phyloP scores from a whole-genome alignment of 2,329 filamentous ascomycete species.

The Leptographium lundbergii region DNA sequence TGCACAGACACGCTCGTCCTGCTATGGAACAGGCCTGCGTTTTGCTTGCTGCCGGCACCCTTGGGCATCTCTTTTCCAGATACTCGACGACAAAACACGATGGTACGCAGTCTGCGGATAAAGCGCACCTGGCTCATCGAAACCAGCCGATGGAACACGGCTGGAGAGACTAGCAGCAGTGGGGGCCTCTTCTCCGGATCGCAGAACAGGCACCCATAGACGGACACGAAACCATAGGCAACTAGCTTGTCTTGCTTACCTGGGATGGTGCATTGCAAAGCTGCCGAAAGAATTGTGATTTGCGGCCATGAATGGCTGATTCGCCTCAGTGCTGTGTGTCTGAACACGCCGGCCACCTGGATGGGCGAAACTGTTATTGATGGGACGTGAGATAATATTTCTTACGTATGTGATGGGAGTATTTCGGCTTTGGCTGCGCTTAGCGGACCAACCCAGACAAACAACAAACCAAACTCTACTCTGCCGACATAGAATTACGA shows the following conservation, averaged over 20 bases:
- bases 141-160: neutral
- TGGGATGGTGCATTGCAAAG: neutral
- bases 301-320: neutral
- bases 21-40: neutral
- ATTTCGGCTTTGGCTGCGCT: neutral
- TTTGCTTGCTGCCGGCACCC: neutral
- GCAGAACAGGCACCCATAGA: neutral
- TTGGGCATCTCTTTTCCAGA: neutral
- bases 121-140: neutral
- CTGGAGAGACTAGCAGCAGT: neutral
- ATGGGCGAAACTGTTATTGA: neutral
- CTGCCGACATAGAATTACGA: neutral
- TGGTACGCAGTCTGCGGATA: neutral
- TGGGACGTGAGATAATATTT: neutral
- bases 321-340: neutral
- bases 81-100: neutral
- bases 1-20: neutral
- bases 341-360: neutral
- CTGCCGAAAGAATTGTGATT: neutral
- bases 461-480: neutral
- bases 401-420: neutral
- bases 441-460: neutral
- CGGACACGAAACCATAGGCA: neutral
- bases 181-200: neutral
- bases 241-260: neutral